phyloP scores from a whole-genome alignment of 23 red algal species.

The Cyanidioschyzon merolae region DNA sequence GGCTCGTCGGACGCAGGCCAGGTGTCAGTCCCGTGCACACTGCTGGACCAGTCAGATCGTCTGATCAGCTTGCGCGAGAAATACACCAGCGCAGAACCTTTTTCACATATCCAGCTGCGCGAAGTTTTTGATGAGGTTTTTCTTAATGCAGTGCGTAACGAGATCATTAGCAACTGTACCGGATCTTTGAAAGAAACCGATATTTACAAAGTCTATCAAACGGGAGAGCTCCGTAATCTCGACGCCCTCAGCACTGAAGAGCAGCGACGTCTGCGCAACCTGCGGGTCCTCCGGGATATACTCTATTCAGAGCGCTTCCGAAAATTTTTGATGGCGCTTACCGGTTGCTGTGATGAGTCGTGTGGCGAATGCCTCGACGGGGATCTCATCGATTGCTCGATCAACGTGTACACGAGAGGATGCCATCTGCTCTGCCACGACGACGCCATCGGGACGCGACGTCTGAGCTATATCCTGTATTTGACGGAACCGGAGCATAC shows the following conservation, averaged over 20 bases:
- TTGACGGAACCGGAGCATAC: slow-evolving; percentile 5
- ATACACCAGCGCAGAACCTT: neutral
- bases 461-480: slow-evolving; percentile 9
- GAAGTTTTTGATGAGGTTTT: neutral
- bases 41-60: too few species aligned
- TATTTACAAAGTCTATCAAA: slow-evolving; percentile 9
- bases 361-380: neutral
- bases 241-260: neutral
- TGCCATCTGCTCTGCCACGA: slow-evolving; percentile 15
- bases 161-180: neutral
- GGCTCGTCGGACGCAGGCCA: too few species aligned
- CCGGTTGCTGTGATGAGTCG: neutral
- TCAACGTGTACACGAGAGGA: slow-evolving; percentile 6
- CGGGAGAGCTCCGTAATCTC: neutral
- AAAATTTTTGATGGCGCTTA: neutral
- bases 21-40: too few species aligned
- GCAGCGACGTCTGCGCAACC: neutral
- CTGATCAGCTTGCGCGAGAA: neutral
- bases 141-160: neutral
- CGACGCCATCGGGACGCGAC: slow-evolving; percentile 12
- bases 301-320: neutral
- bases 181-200: neutral
- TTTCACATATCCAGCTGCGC: slow-evolving; percentile 5
- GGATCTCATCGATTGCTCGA: neutral
- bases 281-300: neutral